Base-by-base conservation (phyloP, 2,329 filamentous ascomycete species). In the Apiospora pterosperma region DNA sequence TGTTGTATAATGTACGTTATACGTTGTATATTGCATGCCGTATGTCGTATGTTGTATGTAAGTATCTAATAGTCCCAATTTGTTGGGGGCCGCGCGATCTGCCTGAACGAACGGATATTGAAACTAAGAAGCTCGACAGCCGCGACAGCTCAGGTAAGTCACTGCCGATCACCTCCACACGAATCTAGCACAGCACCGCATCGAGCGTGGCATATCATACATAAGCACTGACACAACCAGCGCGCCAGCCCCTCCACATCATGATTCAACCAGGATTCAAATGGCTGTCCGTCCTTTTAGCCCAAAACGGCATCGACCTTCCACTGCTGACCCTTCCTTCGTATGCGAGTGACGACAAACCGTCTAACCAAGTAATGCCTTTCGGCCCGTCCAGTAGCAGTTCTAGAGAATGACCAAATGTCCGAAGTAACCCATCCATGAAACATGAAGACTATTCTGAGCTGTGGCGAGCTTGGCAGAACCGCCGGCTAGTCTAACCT, bases 81-180 rank as follows among this genome's bases (percentile, higher is more conserved):
- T 55, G 48, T 34, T 55, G 48, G 48, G 48, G 48, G 48, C 48
- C 28, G 48, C 28, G 48, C 48, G 48, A 55, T 55, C 48, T 55
- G 48, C 48, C 48, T 55, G 48, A 55, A n/a, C 19, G 28, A 55
- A 55, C 48, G 48, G 48, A 55, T 55, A 55, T 55, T 55, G 48
- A 34, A 55, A 55, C 48, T 55, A 55, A 55, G 34, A 55, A 55
- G 48, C 48, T 55, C 48, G 48, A 55, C 48, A 55, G 48, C 48
- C 48, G 48, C 48, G 48, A 55, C 48, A 55, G 48, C 48, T 55
- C 48, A 55, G 48, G 48, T 28, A 55, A 55, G 48, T 55, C 48
- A 34, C 48, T 55, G 48, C 34, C 48, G 48, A 55, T 55, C 48
- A n/a, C 48, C 28, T 55, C 48, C 48, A 28, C 48, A 34, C 48